phyloP scores from a whole-genome alignment of 805 yeast genomes.

The Lachancea dasiensis region DNA sequence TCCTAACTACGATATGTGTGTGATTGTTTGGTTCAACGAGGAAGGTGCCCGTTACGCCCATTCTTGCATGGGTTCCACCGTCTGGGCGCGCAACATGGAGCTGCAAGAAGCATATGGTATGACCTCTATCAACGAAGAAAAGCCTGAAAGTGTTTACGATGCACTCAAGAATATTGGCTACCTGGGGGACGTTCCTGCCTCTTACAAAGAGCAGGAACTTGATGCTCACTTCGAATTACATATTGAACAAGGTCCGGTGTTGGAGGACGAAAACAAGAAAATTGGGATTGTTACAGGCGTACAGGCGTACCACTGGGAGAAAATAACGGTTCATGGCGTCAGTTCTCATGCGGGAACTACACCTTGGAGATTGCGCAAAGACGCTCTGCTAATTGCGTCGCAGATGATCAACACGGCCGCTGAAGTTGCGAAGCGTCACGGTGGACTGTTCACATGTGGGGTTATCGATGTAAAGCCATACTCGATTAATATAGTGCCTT shows the following conservation, averaged over 20 bases:
- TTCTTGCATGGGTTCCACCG: conserved; percentile 59
- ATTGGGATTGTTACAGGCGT: conserved; percentile 64
- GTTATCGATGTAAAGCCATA: conserved; percentile 51
- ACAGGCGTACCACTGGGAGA: conserved; percentile 62
- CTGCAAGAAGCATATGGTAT: conserved; percentile 46
- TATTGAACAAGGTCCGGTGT: conserved; percentile 71
- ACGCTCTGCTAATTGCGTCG: conserved; percentile 55
- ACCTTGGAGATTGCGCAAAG: conserved; percentile 54
- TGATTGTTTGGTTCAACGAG: conserved; percentile 69
- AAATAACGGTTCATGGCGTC: conserved; percentile 50
- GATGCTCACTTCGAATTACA: conserved; percentile 70
- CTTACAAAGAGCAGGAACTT: conserved; percentile 46
- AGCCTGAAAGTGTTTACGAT: conserved; percentile 43
- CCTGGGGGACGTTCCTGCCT: conserved; percentile 46
- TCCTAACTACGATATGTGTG: conserved; percentile 63
- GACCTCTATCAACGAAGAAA: conserved; percentile 48
- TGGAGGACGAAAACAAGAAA: conserved; percentile 48
- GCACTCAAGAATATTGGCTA: conserved; percentile 60
- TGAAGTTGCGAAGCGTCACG: conserved; percentile 45
- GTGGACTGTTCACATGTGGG: conserved; percentile 57
- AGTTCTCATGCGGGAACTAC: conserved; percentile 75
- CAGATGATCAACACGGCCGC: conserved; percentile 50
- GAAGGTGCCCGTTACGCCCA: conserved; percentile 77
- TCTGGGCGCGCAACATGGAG: conserved; percentile 51
- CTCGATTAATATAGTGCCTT: conserved; percentile 64